These are phyloP conservation scores for Entonaema liquescens DNA, from an alignment of 495 filamentous ascomycete species.

Conservation along the genomic window DNA sequence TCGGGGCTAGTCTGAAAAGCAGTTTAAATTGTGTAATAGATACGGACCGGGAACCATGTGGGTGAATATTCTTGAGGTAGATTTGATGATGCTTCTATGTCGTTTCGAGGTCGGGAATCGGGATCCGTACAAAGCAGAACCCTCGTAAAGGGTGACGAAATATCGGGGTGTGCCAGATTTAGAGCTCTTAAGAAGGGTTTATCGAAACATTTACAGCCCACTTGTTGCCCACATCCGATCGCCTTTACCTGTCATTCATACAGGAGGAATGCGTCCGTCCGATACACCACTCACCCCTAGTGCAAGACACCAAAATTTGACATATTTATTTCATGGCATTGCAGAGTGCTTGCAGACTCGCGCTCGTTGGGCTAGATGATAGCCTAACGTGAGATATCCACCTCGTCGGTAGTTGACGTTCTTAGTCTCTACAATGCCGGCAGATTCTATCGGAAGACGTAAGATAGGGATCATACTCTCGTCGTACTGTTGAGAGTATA, in stretches of 20 bases:
- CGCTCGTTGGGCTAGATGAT: neutral
- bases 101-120: constrained; percentile 26
- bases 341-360: neutral
- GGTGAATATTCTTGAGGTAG: neutral
- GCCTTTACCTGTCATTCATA: constrained; percentile 11
- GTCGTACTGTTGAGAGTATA: constrained; percentile 23
- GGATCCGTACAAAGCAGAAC: constrained; percentile 13
- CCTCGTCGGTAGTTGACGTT: constrained; percentile 20
- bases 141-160: constrained; percentile 17
- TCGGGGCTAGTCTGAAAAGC: constrained; percentile 17
- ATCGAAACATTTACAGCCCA: constrained; percentile 12
- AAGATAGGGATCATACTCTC: constrained; percentile 10
- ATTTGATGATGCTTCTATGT: constrained; percentile 1
- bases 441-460: constrained; percentile 14
- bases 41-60: constrained; percentile 11
- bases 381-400: constrained; percentile 23
- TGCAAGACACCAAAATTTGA: neutral
- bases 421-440: constrained; percentile 20
- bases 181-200: constrained; percentile 22
- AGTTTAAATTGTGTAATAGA: constrained; percentile 30
- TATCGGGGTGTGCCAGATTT: constrained; percentile 1
- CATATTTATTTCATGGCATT: neutral
- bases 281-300: neutral
- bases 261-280: constrained; percentile 1
- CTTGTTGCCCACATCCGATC: constrained; percentile 18